A percentile compares a stretch with the other conserved stretches of the same genome.
Evolutionary conservation across 179 eudicot genomes (phyloP).

Genomic region (Beta corolliflora): DNA sequence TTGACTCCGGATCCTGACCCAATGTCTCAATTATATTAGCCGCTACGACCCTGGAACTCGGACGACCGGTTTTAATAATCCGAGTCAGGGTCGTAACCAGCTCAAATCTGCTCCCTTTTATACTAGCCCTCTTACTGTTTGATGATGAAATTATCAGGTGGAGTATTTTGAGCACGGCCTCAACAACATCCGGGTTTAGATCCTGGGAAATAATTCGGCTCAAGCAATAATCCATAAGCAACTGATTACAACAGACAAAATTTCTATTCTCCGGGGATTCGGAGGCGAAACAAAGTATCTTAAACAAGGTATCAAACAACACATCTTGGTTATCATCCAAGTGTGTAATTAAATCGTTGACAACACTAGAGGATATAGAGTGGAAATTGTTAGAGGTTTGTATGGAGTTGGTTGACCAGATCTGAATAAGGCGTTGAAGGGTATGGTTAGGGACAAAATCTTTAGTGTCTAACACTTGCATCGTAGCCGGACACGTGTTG

Average conservation of each 20-base stretch:
- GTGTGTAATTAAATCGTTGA: constrained; percentile 20
- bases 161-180: constrained; percentile 35
- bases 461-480: constrained; percentile 58
- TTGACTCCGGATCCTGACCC: constrained; percentile 31
- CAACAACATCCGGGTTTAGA: constrained; percentile 30
- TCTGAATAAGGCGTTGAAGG: constrained; percentile 77
- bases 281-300: constrained; percentile 44
- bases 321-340: background rate
- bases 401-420: constrained; percentile 49
- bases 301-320: constrained; percentile 14
- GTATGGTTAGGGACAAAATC: constrained; percentile 81
- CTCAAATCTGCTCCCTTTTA: background rate
- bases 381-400: constrained; percentile 17
- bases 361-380: constrained; percentile 21
- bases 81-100: constrained; percentile 8
- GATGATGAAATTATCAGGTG: constrained; percentile 19
- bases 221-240: constrained; percentile 31
- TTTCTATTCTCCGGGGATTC: constrained; percentile 43
- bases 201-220: background rate
- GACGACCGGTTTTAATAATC: constrained; percentile 28
- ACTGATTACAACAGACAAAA: constrained; percentile 22
- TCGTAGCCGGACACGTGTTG: constrained; percentile 93
- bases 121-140: background rate
- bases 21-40: constrained; percentile 40
- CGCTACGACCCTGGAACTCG: constrained; percentile 29